Evolutionary conservation across 192 early-diverging fungal genomes (phyloP).

Genomic region (Coemansia sp.): DNA sequence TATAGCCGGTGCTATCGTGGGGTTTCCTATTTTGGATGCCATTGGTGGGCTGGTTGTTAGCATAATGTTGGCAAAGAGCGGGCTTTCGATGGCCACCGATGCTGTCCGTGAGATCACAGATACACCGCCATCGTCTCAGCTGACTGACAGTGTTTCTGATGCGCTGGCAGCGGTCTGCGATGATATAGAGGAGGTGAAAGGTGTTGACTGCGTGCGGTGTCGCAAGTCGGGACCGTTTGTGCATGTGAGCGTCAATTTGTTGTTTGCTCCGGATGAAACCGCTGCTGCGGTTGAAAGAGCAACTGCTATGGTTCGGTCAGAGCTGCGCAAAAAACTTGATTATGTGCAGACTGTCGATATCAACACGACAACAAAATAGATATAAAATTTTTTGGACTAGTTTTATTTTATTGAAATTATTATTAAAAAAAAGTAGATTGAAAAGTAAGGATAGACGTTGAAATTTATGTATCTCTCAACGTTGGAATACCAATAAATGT

Average conservation of each 20-base stretch:
- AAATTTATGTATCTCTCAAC: too few species aligned
- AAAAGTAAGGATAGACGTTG: too few species aligned
- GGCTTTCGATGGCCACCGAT: constrained; percentile 55
- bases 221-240: constrained; percentile 49
- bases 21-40: constrained; percentile 71
- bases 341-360: constrained; percentile 45
- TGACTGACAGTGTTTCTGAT: constrained; percentile 29
- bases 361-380: constrained; percentile 9
- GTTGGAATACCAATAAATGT: too few species aligned
- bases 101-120: constrained; percentile 59
- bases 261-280: constrained; percentile 22
- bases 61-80: constrained; percentile 68
- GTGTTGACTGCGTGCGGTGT: constrained; percentile 26
- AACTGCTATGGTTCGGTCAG: constrained; percentile 13
- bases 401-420: too few species aligned
- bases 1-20: constrained; percentile 71
- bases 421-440: too few species aligned
- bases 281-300: constrained; percentile 20
- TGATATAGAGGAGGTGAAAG: constrained; percentile 6
- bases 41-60: constrained; percentile 74
- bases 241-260: constrained; percentile 25
- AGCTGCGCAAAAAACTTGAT: constrained; percentile 17
- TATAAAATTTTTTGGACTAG: too few species aligned
- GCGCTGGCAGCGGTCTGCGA: constrained; percentile 14
- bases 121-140: constrained; percentile 32